Evolutionary conservation across 768 basidiomycete genomes (phyloP), one percentile per base, ranked within the genome.

Genomic region (Heimioporus sp.): DNA sequence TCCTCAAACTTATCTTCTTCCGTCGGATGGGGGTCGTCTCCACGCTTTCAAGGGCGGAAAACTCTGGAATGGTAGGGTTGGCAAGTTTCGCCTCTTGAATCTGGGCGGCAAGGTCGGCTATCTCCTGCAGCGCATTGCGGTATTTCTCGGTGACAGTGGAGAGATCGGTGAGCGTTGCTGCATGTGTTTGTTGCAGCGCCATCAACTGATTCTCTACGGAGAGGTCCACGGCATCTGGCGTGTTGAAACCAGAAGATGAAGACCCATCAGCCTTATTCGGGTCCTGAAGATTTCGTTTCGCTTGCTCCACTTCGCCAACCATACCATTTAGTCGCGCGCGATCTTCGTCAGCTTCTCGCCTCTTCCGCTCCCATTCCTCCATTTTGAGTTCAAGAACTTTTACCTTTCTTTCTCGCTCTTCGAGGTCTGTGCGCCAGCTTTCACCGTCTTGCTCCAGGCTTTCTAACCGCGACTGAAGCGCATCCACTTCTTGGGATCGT

Each of bases 61-160:
- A 66, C 44, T 83, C 81, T 8, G 72, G 65, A 37, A 73, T 62
- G 17, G 66, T 58, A 9, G 78, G 67, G 55, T 78, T 81, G 59
- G 75, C 80, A 41, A 93, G 80, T 60, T 87, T 92, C 9, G 83
- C 80, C 65, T 96, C 95, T 62, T 94, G 83, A 31, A 96, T 85
- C 67, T 97, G 92, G n/a, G 85, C 80, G 16, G 87, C 86, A 37
- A 99, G 80, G 61, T 95, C 92, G n/a, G 89, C 88, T 52, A 99
- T 96, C 69, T 96, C 91, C 44, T 82, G 81, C 30, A 98, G 78
- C 16, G 95, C 90, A 53, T 96, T 90, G 30, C 85, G 85, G 65
- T 95, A 98, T 68, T 95, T 95, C 49, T 73, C 70, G 1, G 87
- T 84, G 34, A 97, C 80, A 2, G 82, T 76, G 8, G 91, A 84